These are phyloP conservation scores for Microcyclosporella mali DNA, from an alignment of 2,329 filamentous ascomycete genomes.

Conservation along the genomic window DNA sequence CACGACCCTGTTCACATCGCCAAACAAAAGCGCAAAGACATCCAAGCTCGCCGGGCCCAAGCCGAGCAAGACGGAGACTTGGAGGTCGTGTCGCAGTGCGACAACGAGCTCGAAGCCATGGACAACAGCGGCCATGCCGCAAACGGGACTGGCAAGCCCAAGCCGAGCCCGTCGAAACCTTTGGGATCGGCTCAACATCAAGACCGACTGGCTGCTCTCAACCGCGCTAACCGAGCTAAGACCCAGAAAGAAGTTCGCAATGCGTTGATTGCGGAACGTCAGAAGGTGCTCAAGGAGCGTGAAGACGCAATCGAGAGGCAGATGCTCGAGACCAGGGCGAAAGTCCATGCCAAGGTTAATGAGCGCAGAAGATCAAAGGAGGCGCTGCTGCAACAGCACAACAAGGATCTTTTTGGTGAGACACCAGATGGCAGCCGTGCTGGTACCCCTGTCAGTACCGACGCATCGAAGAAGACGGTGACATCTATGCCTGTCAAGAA, in stretches of 20 bases:
- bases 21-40: conserved; percentile 60
- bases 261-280: conserved; percentile 72
- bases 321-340: conserved; percentile 45
- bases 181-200: conserved; percentile 60
- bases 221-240: conserved; percentile 72
- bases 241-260: conserved; percentile 89
- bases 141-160: conserved; percentile 43
- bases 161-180: conserved; percentile 33
- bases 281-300: conserved; percentile 36
- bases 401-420: conserved; percentile 45
- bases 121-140: conserved; percentile 64
- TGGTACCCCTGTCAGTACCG: conserved; percentile 45
- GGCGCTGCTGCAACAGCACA: conserved; percentile 21
- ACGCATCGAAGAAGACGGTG: conserved; percentile 35
- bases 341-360: conserved; percentile 13
- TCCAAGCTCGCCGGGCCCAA: conserved; percentile 60
- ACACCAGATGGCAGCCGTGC: conserved; percentile 41
- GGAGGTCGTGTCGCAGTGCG: conserved; percentile 45
- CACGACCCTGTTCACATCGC: conserved; percentile 50
- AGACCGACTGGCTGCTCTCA: conserved; percentile 75
- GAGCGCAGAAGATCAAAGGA: conserved; percentile 11
- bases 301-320: conserved; percentile 51
- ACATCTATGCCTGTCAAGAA: conserved; percentile 48
- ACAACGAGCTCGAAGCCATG: conserved; percentile 48
- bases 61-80: conserved; percentile 61